A percentile compares a stretch with the other conserved stretches of the same genome.
These are phyloP conservation scores for Aspergillus egyptiacus DNA, from an alignment of 495 filamentous ascomycete genomes.

Conservation along the genomic window DNA sequence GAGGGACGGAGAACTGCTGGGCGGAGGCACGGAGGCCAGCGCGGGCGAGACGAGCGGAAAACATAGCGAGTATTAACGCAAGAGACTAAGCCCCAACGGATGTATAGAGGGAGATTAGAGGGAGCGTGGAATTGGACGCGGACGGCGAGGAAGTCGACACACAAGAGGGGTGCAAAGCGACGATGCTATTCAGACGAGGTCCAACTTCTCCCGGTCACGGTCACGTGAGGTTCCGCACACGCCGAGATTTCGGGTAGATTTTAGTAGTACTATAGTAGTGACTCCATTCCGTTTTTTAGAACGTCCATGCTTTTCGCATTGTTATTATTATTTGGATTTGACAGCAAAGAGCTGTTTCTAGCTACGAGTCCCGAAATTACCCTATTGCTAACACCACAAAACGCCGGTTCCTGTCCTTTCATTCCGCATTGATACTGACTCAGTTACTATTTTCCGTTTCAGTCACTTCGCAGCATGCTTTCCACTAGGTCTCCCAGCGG, in stretches of 20 bases:
- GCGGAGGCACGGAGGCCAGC: constrained; percentile 44
- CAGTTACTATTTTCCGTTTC: constrained; percentile 12
- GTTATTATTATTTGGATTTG: background rate
- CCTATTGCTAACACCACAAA: constrained; percentile 12
- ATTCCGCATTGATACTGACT: constrained; percentile 10
- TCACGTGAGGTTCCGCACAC: constrained; percentile 35
- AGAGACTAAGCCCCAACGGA: constrained; percentile 23
- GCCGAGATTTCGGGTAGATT: constrained; percentile 21
- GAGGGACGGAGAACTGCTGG: constrained; percentile 44
- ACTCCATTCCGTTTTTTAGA: background rate
- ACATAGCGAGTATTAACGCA: constrained; percentile 30
- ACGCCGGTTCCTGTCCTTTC: constrained; percentile 24
- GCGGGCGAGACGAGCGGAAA: constrained; percentile 45
- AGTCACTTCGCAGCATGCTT: constrained; percentile 93
- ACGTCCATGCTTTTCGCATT: background rate
- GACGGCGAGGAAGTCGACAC: constrained; percentile 21
- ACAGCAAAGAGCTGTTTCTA: constrained; percentile 2
- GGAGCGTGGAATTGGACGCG: constrained; percentile 19
- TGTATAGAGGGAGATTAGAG: constrained; percentile 13
- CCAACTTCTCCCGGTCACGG: constrained; percentile 36
- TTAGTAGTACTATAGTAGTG: background rate
- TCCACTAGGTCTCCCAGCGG: constrained; percentile 95
- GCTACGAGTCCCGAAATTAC: background rate
- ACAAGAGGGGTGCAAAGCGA: constrained; percentile 20
- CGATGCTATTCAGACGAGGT: constrained; percentile 31